Evolutionary conservation across 768 basidiomycete species (phyloP).

Genomic region (Exsudoporus frostii): DNA sequence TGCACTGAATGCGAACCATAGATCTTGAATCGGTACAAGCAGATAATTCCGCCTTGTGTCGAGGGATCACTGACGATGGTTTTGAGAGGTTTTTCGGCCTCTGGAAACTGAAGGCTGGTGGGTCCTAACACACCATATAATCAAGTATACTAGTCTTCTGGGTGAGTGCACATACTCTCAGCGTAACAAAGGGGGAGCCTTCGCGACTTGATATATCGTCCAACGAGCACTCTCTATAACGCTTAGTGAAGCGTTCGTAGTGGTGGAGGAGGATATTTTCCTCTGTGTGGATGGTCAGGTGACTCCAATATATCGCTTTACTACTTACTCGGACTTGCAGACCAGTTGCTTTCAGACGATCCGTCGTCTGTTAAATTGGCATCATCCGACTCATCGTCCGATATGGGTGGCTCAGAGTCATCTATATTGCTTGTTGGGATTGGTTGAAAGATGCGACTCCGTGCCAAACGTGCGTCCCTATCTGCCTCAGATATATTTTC

Average conservation of each 20-base stretch:
- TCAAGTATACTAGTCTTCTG: neutral
- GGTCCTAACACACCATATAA: slow-evolving; percentile 8
- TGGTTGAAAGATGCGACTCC: slow-evolving; percentile 48
- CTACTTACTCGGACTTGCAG: slow-evolving; percentile 37
- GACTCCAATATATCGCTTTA: neutral
- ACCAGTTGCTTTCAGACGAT: slow-evolving; percentile 36
- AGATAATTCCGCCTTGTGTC: slow-evolving; percentile 1
- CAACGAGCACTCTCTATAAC: slow-evolving; percentile 41
- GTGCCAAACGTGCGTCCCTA: slow-evolving; percentile 73
- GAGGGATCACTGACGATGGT: slow-evolving; percentile 1
- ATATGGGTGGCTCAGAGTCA: slow-evolving; percentile 50
- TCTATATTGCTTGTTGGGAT: slow-evolving; percentile 17
- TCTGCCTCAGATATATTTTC: slow-evolving; percentile 61
- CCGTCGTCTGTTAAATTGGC: slow-evolving; percentile 59
- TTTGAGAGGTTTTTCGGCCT: neutral
- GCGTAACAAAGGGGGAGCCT: slow-evolving; percentile 43
- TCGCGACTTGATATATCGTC: slow-evolving; percentile 43
- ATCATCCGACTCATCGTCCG: slow-evolving; percentile 79
- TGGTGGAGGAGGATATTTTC: slow-evolving; percentile 38
- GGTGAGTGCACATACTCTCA: slow-evolving; percentile 36
- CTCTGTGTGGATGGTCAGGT: slow-evolving; percentile 20
- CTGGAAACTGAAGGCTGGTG: slow-evolving; percentile 8
- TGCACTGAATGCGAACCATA: slow-evolving; percentile 38
- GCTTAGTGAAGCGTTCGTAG: slow-evolving; percentile 48
- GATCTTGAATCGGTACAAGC: neutral